phyloP scores from a whole-genome alignment of 345 rosid species.

The Citropsis articulata region DNA sequence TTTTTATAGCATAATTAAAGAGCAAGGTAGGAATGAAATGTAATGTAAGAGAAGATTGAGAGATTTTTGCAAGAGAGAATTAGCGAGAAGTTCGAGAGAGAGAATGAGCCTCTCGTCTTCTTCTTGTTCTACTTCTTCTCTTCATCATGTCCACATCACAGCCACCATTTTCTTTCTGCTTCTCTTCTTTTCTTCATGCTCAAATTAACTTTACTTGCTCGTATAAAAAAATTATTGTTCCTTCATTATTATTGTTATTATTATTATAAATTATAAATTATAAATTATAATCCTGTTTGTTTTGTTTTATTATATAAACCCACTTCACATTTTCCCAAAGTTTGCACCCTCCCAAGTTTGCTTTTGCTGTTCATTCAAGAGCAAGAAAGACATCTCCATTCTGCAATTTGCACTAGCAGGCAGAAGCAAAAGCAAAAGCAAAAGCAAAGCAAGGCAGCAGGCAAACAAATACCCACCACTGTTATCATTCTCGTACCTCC shows the following conservation, averaged over 20 bases:
- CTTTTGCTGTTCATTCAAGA: conserved; percentile 13
- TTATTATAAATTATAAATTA: conserved; percentile 5
- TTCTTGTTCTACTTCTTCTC: background rate
- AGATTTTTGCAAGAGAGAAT: background rate
- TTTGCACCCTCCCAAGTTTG: conserved; percentile 21
- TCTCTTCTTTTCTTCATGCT: conserved; percentile 15
- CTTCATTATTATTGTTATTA: background rate
- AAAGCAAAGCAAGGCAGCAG: background rate
- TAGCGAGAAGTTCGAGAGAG: background rate
- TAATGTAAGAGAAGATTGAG: conserved; percentile 1
- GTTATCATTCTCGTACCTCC: conserved; percentile 14
- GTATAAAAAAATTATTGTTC: background rate
- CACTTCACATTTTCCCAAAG: conserved; percentile 26
- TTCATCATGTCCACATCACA: background rate
- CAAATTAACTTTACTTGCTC: conserved; percentile 10
- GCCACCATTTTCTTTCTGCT: conserved; percentile 4
- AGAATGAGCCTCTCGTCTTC: background rate
- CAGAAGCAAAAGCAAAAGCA: conserved; percentile 10
- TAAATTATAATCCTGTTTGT: conserved; percentile 1
- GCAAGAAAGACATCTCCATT: conserved; percentile 6
- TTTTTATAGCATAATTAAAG: conserved; percentile 24
- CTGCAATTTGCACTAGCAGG: background rate
- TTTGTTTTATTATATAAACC: conserved; percentile 27
- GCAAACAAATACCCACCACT: background rate
- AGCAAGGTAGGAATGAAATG: conserved; percentile 36